Base-by-base conservation (phyloP, 1,284 basidiomycete species). In the Cutaneotrichosporon dermatis region DNA sequence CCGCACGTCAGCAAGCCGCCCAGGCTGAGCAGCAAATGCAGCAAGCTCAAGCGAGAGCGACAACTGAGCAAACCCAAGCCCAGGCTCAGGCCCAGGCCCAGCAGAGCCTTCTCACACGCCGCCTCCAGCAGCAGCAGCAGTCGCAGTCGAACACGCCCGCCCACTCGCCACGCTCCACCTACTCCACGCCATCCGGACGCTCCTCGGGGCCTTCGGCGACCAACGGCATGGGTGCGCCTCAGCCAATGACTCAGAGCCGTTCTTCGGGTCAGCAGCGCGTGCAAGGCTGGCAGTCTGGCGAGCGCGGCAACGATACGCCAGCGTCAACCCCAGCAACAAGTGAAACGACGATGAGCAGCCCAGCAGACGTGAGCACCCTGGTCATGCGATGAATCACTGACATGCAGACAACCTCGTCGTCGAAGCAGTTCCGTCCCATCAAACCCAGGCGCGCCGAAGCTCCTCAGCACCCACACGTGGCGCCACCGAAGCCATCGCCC, bases 41-140 rank as follows among this genome's bases (percentile, higher is more conserved):
- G 35, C 51, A 51, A 13, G 39, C 40, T 25, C 55, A 51, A 42
- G 16, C 42, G 51, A 51, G 37, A 8, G 34, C 48, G 13, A 54
- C 54, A 25, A 25, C 25, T 3, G 57, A 51, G 46, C 46, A 42
- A 36, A n/a, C 40, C 33, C 54, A 53, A 16, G 33, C 50, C 48
- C 60, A 54, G 25, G 25, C 25, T 25, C 25, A 25, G 25, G 25
- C 25, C 25, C 25, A 25, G 25, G 25, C 25, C 25, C 56, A 57
- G 42, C 25, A 25, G 25, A 72, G 71, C 55, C 60, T 74, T 6
- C 60, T 74, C 25, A 66, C 69, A 1, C 63, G 72, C 1, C 68
- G 69, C n/a, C 57, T 72, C 42, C 72, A 71, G 60, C 66, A 71
- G 48, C 61, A 65, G 13, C 65, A 58, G 41, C 52, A 56, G 33